Evolutionary conservation across 2,329 filamentous ascomycete species (phyloP).

Genomic region (Seiridium unicorne): DNA sequence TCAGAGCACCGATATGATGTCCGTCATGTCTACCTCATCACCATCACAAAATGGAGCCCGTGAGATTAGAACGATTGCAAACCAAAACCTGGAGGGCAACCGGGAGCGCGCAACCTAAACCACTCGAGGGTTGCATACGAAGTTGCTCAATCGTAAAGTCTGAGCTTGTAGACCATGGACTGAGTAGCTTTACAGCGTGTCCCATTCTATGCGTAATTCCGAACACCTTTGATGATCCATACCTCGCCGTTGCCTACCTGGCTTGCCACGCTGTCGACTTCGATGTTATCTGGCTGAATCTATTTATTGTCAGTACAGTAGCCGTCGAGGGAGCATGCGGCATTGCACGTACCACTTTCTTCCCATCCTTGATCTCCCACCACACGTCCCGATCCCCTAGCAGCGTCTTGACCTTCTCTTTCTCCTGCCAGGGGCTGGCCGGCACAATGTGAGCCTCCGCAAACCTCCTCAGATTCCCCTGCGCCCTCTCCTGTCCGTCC

Average conservation of each 20-base stretch:
- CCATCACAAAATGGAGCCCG: too few relatives aligned
- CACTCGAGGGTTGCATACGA: too few relatives aligned
- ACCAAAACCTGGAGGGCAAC: too few relatives aligned
- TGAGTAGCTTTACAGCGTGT: too few relatives aligned
- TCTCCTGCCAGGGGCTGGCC: slow-evolving; percentile 71
- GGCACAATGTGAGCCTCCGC: slow-evolving; percentile 83
- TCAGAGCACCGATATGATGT: too few relatives aligned
- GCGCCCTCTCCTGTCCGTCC: slow-evolving; percentile 73
- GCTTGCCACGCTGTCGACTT: slow-evolving; percentile 72
- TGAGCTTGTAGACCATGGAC: neutral
- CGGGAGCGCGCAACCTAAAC: too few relatives aligned
- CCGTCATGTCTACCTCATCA: too few relatives aligned
- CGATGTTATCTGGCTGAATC: slow-evolving; percentile 77
- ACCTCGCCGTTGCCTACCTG: slow-evolving; percentile 86
- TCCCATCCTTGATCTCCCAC: slow-evolving; percentile 75
- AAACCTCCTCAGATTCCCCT: slow-evolving; percentile 73
- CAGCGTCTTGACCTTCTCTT: slow-evolving; percentile 64
- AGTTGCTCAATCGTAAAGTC: neutral
- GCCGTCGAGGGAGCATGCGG: neutral
- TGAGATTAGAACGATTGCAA: too few relatives aligned
- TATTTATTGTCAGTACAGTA: slow-evolving; percentile 31
- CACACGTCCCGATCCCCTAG: slow-evolving; percentile 66
- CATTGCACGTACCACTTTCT: slow-evolving; percentile 55
- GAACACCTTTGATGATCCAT: slow-evolving; percentile 65
- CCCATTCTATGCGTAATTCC: slow-evolving; percentile 38